phyloP scores from a whole-genome alignment of 805 yeast species.

The Wickerhamomyces xylosicus region DNA sequence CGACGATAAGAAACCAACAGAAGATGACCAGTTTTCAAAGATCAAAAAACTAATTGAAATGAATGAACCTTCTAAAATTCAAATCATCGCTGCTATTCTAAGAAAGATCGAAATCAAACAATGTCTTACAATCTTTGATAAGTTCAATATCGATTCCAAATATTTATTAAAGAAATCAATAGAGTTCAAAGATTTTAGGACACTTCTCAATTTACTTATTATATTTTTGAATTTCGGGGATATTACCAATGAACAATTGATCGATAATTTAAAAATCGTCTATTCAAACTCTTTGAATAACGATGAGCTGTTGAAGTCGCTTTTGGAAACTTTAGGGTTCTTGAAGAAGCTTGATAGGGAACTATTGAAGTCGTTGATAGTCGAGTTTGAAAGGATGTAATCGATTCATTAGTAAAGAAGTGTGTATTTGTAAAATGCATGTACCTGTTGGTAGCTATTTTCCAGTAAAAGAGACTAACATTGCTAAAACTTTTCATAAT shows the following conservation, averaged over 20 bases:
- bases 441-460: too few species aligned
- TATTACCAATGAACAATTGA: slow-evolving; percentile 13
- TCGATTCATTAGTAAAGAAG: too few species aligned
- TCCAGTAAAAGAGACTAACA: too few species aligned
- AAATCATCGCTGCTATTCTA: slow-evolving; percentile 35
- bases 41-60: slow-evolving; percentile 15
- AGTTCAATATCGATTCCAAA: slow-evolving; percentile 29
- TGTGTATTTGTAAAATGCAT: too few species aligned
- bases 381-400: neutral
- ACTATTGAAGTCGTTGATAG: neutral
- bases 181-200: slow-evolving; percentile 29
- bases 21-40: slow-evolving; percentile 8
- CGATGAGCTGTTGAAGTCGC: slow-evolving; percentile 21
- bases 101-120: slow-evolving; percentile 39
- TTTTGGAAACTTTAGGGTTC: slow-evolving; percentile 21
- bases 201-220: slow-evolving; percentile 35
- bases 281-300: slow-evolving; percentile 18
- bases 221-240: slow-evolving; percentile 32
- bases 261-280: slow-evolving; percentile 17
- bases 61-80: slow-evolving; percentile 10
- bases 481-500: too few species aligned
- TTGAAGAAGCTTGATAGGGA: slow-evolving; percentile 14
- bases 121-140: slow-evolving; percentile 33
- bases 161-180: slow-evolving; percentile 31
- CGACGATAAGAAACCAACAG: too few species aligned